These are phyloP conservation scores for Aspergillus awamori DNA, from an alignment of 2,329 filamentous ascomycete genomes.

Conservation along the genomic window DNA sequence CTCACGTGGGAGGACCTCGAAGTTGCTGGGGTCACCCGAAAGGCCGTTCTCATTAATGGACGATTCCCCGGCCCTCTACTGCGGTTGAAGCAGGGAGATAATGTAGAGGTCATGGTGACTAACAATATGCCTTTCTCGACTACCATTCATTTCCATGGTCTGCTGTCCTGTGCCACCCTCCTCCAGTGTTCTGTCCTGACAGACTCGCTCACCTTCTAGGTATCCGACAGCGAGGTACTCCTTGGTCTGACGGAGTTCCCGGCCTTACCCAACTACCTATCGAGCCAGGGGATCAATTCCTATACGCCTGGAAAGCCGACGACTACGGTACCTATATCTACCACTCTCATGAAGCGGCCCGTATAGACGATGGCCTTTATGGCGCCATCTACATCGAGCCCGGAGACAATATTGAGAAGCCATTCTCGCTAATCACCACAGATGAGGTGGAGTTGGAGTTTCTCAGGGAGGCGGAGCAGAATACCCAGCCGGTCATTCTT, in stretches of 20 bases:
- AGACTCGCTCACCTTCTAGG: conserved; percentile 20
- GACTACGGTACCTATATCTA: conserved; percentile 61
- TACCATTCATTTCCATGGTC: conserved; percentile 40
- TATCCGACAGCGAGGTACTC: conserved; percentile 48
- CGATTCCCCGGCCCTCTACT: conserved; percentile 36
- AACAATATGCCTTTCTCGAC: conserved; percentile 35
- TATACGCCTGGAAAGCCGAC: conserved; percentile 57
- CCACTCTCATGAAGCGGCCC: conserved; percentile 57
- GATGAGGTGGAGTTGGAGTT: conserved; percentile 43
- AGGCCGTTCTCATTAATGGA: conserved; percentile 38
- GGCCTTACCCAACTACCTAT: conserved; percentile 60
- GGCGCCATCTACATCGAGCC: conserved; percentile 48
- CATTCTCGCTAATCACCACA: conserved; percentile 54
- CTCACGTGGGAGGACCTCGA: conserved; percentile 39
- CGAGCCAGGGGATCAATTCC: conserved; percentile 51
- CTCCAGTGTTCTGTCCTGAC: not conserved
- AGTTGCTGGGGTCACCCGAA: conserved; percentile 35
- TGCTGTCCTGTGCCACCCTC: not conserved
- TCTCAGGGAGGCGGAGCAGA: conserved; percentile 54
- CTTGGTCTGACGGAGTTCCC: conserved; percentile 63
- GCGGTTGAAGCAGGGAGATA: conserved; percentile 30
- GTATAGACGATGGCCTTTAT: conserved; percentile 62
- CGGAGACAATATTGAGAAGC: conserved; percentile 38
- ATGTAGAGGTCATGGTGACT: conserved; percentile 34
- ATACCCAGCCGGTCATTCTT: conserved; percentile 54